A percentile compares a stretch with the other conserved stretches of the same genome.
Conservation (phyloP, 768 basidiomycete species). For the Lactarius quietus region DNA sequence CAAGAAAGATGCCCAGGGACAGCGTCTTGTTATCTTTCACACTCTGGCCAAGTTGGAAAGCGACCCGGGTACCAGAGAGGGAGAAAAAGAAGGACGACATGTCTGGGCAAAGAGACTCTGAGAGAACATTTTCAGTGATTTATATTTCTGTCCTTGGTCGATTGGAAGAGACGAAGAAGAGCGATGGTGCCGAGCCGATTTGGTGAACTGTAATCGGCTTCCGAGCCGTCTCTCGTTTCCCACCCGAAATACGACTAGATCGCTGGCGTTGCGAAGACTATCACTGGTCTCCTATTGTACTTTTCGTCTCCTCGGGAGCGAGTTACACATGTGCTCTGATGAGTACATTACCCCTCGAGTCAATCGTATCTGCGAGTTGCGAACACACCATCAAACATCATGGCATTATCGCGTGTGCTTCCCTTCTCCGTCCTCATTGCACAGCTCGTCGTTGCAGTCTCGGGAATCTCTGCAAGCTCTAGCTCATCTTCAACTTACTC, state of each 20-base stretch:
- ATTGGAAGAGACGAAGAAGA: background rate
- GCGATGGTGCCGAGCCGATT: background rate
- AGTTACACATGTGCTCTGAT: background rate
- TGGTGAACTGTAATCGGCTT: too few relatives aligned
- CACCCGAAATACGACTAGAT: background rate
- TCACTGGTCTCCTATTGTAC: background rate
- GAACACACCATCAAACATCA: background rate
- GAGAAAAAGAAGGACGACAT: background rate
- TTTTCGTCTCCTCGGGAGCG: background rate
- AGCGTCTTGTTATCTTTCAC: slow-evolving; percentile 15
- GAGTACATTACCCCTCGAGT: background rate
- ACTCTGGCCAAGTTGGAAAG: background rate
- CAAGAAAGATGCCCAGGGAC: slow-evolving; percentile 17
- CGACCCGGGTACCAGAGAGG: background rate
- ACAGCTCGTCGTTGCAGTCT: background rate
- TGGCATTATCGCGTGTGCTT: background rate
- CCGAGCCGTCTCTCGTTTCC: background rate
- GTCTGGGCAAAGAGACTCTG: background rate
- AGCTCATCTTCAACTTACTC: slow-evolving; percentile 6
- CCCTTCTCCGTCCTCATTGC: slow-evolving; percentile 3
- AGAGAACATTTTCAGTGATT: background rate
- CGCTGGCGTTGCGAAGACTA: too few relatives aligned
- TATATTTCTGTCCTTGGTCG: background rate
- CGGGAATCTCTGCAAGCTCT: background rate
- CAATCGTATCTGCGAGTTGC: background rate